Conservation (phyloP, 768 basidiomycete genomes). For the Mycena latifolia region DNA sequence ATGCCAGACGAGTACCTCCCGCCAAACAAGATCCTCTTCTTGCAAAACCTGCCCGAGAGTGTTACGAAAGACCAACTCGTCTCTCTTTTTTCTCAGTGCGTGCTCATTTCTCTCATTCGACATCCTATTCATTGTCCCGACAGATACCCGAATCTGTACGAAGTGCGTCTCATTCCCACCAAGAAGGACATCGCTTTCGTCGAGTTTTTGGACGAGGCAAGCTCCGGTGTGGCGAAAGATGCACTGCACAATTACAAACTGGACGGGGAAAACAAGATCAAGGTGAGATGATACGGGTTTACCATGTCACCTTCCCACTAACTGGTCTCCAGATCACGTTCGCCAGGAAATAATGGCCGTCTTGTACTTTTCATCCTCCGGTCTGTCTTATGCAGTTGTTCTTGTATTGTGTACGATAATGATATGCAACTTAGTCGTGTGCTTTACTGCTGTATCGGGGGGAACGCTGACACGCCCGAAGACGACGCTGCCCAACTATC, state of each 20-base stretch:
- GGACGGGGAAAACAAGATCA: slow-evolving; percentile 98
- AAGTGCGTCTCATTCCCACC: slow-evolving; percentile 98
- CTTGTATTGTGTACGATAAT: slow-evolving; percentile 28
- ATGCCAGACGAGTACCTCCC: slow-evolving; percentile 99
- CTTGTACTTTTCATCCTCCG: slow-evolving; percentile 12
- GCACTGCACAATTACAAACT: slow-evolving; percentile 98
- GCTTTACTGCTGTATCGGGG: not conserved
- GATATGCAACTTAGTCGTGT: slow-evolving; percentile 20
- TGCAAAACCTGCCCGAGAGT: slow-evolving; percentile 95
- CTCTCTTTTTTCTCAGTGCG: slow-evolving; percentile 91
- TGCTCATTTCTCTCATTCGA: slow-evolving; percentile 34
- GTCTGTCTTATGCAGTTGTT: slow-evolving; percentile 23
- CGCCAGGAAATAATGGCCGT: slow-evolving; percentile 68
- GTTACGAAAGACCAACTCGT: slow-evolving; percentile 95
- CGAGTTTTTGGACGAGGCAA: slow-evolving; percentile 94
- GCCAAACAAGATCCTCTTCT: slow-evolving; percentile 98
- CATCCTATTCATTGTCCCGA: slow-evolving; percentile 6
- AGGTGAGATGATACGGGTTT: slow-evolving; percentile 61
- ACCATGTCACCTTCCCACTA: not conserved
- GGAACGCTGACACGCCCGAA: too few relatives aligned
- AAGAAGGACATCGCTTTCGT: slow-evolving; percentile 99
- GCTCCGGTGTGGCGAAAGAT: slow-evolving; percentile 92
- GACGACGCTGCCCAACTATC: too few relatives aligned
- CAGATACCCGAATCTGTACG: slow-evolving; percentile 93
- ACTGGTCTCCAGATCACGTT: slow-evolving; percentile 70